These are phyloP conservation scores for Poa pratensis DNA, from an alignment of 176 grass and related monocot genomes.

Conservation along the genomic window DNA sequence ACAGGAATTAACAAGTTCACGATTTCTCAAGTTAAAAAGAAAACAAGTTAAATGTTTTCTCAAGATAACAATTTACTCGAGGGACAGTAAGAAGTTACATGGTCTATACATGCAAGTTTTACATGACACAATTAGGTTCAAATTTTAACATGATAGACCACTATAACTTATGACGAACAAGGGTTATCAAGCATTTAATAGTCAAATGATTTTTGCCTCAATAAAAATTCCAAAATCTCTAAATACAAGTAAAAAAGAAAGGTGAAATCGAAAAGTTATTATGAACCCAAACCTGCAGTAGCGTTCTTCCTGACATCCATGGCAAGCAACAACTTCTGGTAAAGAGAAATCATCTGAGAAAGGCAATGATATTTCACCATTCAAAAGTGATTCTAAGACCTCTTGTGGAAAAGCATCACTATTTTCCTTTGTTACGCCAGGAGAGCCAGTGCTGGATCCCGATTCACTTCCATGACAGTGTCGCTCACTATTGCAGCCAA, in stretches of 20 bases:
- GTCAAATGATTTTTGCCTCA: slow-evolving; percentile 6
- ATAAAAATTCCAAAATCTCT: too few species aligned
- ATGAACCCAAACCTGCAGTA: slow-evolving; percentile 88
- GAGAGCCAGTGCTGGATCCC: slow-evolving; percentile 51
- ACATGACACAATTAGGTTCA: background rate
- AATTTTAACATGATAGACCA: background rate
- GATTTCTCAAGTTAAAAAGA: slow-evolving; percentile 33
- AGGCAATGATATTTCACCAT: slow-evolving; percentile 61
- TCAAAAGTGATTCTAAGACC: slow-evolving; percentile 74
- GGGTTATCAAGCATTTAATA: background rate
- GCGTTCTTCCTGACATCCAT: slow-evolving; percentile 84
- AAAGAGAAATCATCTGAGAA: slow-evolving; percentile 69
- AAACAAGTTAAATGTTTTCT: slow-evolving; percentile 1
- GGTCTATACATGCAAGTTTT: slow-evolving; percentile 15
- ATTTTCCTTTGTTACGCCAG: slow-evolving; percentile 53
- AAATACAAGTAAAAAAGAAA: background rate
- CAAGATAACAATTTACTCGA: slow-evolving; percentile 11
- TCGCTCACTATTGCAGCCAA: slow-evolving; percentile 45
- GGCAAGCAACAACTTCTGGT: slow-evolving; percentile 72
- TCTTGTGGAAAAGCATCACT: slow-evolving; percentile 60
- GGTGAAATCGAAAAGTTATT: background rate
- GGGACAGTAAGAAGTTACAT: slow-evolving; percentile 11
- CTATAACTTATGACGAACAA: slow-evolving; percentile 16
- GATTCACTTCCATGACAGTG: slow-evolving; percentile 40
- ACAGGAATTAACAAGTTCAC: slow-evolving; percentile 42